Evolutionary conservation across 352 stramenopile species (phyloP), one percentile per base, ranked within the genome.

Genomic region (Phytophthora sansomeana): DNA sequence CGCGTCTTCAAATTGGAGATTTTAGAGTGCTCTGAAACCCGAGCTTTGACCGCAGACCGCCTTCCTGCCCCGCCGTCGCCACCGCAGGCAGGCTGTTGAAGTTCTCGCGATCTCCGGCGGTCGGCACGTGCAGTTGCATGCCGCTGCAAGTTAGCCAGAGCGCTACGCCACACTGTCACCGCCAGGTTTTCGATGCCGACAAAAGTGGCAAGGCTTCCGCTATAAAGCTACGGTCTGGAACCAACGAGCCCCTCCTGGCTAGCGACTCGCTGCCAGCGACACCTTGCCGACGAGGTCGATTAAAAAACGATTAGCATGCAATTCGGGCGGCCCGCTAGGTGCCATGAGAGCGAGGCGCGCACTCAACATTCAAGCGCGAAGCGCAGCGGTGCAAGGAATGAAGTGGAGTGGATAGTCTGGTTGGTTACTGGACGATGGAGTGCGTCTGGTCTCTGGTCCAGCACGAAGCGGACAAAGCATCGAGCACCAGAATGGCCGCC

Each of bases 41-140:
- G n/a, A 49, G 42, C 42, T 49, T 30, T 49, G 42, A 26, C 42
- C 21, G 21, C 21, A 24, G 21, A 24, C 21, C 21, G 21, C 21
- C 21, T 24, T 1, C 21, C 21, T 24, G 21, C 21, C 21, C n/a
- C 35, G 35, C 35, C 35, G n/a, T 17, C 5, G 14, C 28, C 53
- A 52, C 52, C 53, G 7, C 43, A 35, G 35, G 44, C 46, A 63
- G n/a, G 32, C 57, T 38, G 33, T 66, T 66, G 47, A 59, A 59
- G 46, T 59, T 66, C 28, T 42, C 38, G 38, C 52, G 26, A 50
- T 59, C 52, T 10, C 36, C n/a, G 29, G 21, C 46, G 24, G 46
- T 28, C 24, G 46, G 26, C 19, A 46, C 33, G 42, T 9, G 26
- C 32, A 56, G 51, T 57, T 33, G 24, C 44, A 24, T 46, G 8